phyloP scores from a whole-genome alignment of 768 basidiomycete genomes.

The Boletus huronensis region DNA sequence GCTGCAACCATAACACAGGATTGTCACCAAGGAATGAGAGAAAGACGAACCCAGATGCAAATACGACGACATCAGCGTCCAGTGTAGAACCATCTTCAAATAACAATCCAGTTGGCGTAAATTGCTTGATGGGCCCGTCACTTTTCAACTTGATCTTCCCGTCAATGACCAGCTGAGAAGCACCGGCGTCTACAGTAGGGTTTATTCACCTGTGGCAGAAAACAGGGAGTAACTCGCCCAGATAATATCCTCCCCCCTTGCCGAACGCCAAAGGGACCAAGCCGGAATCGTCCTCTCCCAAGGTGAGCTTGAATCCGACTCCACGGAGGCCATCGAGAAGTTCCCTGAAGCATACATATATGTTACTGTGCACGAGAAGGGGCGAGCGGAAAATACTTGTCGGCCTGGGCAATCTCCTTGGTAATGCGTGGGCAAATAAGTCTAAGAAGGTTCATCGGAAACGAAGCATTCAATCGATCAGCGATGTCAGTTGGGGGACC shows the following conservation, averaged over 20 bases:
- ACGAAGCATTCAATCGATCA: slow-evolving; percentile 50
- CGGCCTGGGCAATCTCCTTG: slow-evolving; percentile 48
- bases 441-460: slow-evolving; percentile 35
- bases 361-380: not conserved
- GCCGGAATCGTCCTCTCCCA: slow-evolving; percentile 51
- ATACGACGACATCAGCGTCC: slow-evolving; percentile 42
- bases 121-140: slow-evolving; percentile 30
- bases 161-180: slow-evolving; percentile 41
- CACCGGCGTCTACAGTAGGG: slow-evolving; percentile 35
- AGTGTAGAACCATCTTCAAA: slow-evolving; percentile 35
- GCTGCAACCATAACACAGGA: slow-evolving; percentile 4
- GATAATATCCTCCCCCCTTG: slow-evolving; percentile 62
- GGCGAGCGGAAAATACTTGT: slow-evolving; percentile 39
- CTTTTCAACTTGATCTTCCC: slow-evolving; percentile 45
- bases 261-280: slow-evolving; percentile 45
- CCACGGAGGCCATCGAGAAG: slow-evolving; percentile 53
- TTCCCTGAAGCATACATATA: slow-evolving; percentile 31
- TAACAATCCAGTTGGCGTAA: slow-evolving; percentile 25
- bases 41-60: slow-evolving; percentile 28
- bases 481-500: slow-evolving; percentile 48
- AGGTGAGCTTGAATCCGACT: slow-evolving; percentile 54
- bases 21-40: not conserved
- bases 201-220: not conserved
- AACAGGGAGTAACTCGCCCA: slow-evolving; percentile 38
- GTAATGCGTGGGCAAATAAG: slow-evolving; percentile 36